phyloP scores from a whole-genome alignment of 1,284 basidiomycete genomes.

The Leccinum glutinopallens region DNA sequence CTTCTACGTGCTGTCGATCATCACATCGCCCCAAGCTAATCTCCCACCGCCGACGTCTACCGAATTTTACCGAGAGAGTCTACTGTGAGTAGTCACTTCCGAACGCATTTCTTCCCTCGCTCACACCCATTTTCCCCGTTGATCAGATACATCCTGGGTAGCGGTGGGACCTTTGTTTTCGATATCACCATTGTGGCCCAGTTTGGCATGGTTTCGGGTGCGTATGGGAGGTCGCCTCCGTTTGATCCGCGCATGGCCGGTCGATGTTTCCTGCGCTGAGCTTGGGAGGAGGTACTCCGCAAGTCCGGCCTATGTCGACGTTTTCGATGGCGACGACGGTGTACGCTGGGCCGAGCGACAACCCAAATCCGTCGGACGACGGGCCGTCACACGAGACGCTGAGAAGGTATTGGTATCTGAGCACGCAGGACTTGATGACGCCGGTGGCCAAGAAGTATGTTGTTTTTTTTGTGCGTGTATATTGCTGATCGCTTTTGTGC shows the following conservation, averaged over 20 bases:
- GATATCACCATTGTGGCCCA: constrained; percentile 84
- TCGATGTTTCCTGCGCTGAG: constrained; percentile 45
- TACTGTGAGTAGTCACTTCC: constrained; percentile 60
- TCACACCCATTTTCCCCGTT: constrained; percentile 8
- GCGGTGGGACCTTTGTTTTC: constrained; percentile 87
- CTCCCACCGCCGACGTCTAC: constrained; percentile 57
- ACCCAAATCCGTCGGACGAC: too few relatives aligned
- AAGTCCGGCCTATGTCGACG: constrained; percentile 68
- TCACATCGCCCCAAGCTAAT: constrained; percentile 61
- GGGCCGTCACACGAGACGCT: constrained; percentile 52
- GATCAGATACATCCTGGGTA: constrained; percentile 79
- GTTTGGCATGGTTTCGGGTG: constrained; percentile 60
- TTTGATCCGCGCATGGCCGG: constrained; percentile 56
- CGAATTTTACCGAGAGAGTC: constrained; percentile 67
- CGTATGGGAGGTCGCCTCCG: constrained; percentile 60
- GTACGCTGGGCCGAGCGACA: constrained; percentile 65
- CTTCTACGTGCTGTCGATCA: constrained; percentile 87
- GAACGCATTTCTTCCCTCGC: constrained; percentile 7
- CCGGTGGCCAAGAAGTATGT: too few relatives aligned
- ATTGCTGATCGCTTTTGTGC: constrained; percentile 20
- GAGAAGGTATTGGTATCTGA: too few relatives aligned
- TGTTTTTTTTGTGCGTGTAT: background rate
- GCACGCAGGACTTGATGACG: too few relatives aligned
- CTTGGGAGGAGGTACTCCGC: constrained; percentile 42
- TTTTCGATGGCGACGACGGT: constrained; percentile 84